Base-by-base conservation (phyloP, 345 rosid species). In the Citrus hindsii region DNA sequence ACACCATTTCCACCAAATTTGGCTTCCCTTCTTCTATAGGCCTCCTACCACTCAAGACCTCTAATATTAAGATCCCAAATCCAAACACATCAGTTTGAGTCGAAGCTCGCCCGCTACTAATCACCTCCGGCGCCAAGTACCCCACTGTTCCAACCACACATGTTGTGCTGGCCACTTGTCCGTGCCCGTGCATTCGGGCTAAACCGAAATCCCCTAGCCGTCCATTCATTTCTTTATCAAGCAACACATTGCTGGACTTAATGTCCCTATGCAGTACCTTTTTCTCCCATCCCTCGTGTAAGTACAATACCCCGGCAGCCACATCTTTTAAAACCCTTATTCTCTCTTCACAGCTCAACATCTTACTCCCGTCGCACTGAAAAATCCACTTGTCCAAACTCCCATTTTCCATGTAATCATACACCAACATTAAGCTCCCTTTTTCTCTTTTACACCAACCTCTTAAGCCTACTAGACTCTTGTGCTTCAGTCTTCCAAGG, bases 401-500 rank as follows among this genome's bases (percentile, higher is more conserved):
- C 35, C 98, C 94, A 74, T 90, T 94, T 79, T 88, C 94, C 94
- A 89, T 89, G 79, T 90, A 94, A 85, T 89, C 98, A 81, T 92
- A 95, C 0, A 93, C 73, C 80, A 94, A 76, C 90, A 95, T 86
- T 84, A 95, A 89, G 22, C 65, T 83, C 25, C 97, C 98, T 71
- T 72, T 80, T 40, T 89, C 95, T 80, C 81, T 86, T 88, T 93
- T 93, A 51, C 93, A 89, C 98, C 98, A 94, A 51, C 97, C 98
- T 84, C 91, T 82, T 73, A 93, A 81, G 1, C 89, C 84, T 59
- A 90, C 98, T 58, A 93, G 71, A 67, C 84, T 93, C 75, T 92
- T 74, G 66, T 95, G 98, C 65, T 88, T 93, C 73, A 87, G 76
- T 77, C 98, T 80, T 13, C 98, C 98, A 4, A 93, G 89, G 76